Evolutionary conservation across 768 basidiomycete species (phyloP), one percentile per base, ranked within the genome.

Genomic region (Kwoniella newhampshirensis): DNA sequence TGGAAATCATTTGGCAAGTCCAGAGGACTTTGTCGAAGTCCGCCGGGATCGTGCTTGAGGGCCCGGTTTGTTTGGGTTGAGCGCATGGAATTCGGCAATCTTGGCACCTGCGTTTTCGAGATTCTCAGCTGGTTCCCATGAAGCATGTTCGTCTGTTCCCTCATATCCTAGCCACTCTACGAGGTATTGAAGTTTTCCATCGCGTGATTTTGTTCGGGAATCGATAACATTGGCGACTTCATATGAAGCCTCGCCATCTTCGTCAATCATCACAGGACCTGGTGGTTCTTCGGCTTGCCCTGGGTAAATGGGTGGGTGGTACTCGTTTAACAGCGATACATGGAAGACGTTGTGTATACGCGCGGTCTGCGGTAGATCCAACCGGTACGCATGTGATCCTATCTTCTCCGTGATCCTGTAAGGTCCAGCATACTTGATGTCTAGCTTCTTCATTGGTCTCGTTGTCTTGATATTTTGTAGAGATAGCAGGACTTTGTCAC

Each of bases 381-480:
- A 42, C 2, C 48, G 47, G 36, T 51, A 70, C 0, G 60, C 60
- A 20, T 47, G 50, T 21, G 50, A n/a, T 18, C 36, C 39, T n/a
- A 60, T 51, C n/a, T 57, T 40, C 18, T 55, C 57, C 13, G 44
- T 25, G 26, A 70, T 51, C n/a, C 30, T 42, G 61, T 53, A 70
- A 1, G 63, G 66, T 12, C 68, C 68, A 51, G 56, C 4, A 8
- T 37, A 56, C 23, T 60, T 61, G 42, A 59, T 30, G 48, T 66
- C 60, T 17, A 72, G 63, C 51, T 71, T 71, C 47, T 46, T 46
- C n/a, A 46, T 21, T 11, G 67, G 67, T n/a, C 67, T 47, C 2
- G 18, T 28, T 1, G 66, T 70, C 15, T 36, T 8, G 20, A 70
- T 54, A 58, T 73, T 46, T 46, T 27, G 36, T 2, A 37, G 4